Base-by-base conservation (phyloP, 768 basidiomycete genomes). In the Boletus edulis region DNA sequence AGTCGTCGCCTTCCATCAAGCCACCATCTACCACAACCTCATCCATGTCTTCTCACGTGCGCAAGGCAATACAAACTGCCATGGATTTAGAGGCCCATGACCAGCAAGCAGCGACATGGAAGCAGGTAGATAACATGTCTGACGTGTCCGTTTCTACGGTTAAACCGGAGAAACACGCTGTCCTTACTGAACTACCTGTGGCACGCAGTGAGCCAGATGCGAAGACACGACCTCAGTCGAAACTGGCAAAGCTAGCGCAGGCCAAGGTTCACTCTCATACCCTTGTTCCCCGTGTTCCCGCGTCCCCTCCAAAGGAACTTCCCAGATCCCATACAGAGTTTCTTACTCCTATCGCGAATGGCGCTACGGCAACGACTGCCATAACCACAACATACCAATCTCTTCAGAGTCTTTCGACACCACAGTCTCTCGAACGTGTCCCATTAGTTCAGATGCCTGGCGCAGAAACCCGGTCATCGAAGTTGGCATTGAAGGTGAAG, bases 351-450 rank as follows among this genome's bases (percentile, higher is more conserved):
- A 89, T 87, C 43, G 87, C 86, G n/a, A 91, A 91, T 63, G 88
- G 89, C 0, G 73, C 86, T 4, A 84, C 87, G n/a, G 89, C 83
- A 13, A 91, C 89, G 0, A 90, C 89, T 15, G 89, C 89, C 2
- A 91, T 91, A 63, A 91, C 89, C 0, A 91, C 89, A 3, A 84
- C 86, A 0, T 90, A 89, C 58, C 89, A 90, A 56, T 82, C 85
- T 8, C 75, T 90, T 29, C 80, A 80, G 64, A 85, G 81, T 60
- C 75, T 91, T 9, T 83, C 72, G 7, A 62, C 67, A 5, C 12
- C 55, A 4, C 81, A 31, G 75, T 37, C 49, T n/a, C 48, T 53
- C 46, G 61, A 62, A 5, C 44, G 58, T 39, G 29, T 57, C 13
- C 32, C 69, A 8, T 49, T 71, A 32, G 61, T 71, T 43, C 65